Evolutionary conservation across 1,284 basidiomycete species (phyloP).

Genomic region (Leccinum fallax): DNA sequence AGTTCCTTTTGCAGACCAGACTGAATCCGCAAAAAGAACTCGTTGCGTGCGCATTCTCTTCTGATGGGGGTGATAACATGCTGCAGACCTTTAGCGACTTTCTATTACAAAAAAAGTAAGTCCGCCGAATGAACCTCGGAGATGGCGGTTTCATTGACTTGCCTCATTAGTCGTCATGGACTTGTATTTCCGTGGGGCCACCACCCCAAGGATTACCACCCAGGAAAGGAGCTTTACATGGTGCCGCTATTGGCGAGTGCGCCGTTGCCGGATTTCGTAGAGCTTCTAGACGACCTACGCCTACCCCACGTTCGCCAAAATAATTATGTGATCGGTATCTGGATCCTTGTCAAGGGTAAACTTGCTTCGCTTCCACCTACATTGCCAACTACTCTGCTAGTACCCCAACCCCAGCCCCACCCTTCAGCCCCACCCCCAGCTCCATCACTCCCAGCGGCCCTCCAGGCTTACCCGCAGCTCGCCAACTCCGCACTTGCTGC

Average conservation of each 20-base stretch:
- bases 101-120: conserved; percentile 76
- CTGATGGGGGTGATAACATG: conserved; percentile 47
- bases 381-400: conserved; percentile 25
- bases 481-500: conserved; percentile 38
- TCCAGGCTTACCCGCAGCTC: conserved; percentile 38
- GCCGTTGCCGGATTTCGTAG: conserved; percentile 82
- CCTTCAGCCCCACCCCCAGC: conserved; percentile 5
- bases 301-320: conserved; percentile 63
- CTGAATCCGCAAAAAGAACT: conserved; percentile 80
- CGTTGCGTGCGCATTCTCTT: conserved; percentile 71
- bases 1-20: conserved; percentile 76
- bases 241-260: conserved; percentile 75
- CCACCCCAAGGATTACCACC: conserved; percentile 68
- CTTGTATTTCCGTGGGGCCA: conserved; percentile 84
- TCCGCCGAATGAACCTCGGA: conserved; percentile 17
- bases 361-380: conserved; percentile 45
- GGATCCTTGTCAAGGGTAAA: conserved; percentile 78
- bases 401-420: conserved; percentile 21
- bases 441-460: conserved; percentile 26
- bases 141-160: conserved; percentile 12
- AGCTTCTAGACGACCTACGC: conserved; percentile 79
- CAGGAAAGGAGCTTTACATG: conserved; percentile 87
- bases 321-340: conserved; percentile 80
- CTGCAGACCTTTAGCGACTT: conserved; percentile 71
- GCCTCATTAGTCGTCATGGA: conserved; percentile 70